Percentiles rank a stretch among this genome's conserved stretches.
phyloP scores from a whole-genome alignment of 2,329 filamentous ascomycete genomes.

The Metarhizium humberi region DNA sequence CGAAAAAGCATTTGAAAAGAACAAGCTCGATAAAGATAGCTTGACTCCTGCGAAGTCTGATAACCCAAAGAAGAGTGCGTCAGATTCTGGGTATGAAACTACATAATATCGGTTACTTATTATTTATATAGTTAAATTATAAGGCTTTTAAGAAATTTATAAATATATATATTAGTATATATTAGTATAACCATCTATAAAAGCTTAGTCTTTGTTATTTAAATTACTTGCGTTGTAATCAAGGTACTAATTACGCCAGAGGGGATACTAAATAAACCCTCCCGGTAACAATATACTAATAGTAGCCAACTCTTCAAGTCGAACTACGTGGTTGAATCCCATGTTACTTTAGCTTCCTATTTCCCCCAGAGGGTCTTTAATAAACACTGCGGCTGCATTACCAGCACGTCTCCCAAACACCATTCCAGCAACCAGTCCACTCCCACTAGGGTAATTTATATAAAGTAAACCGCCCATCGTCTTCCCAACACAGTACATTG shows the following conservation, averaged over 20 bases:
- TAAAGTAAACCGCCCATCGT: slow-evolving; percentile 59
- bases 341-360: too few species aligned
- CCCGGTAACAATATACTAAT: too few species aligned
- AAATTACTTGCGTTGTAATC: too few species aligned
- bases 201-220: too few species aligned
- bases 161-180: neutral
- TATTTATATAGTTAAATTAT: too few species aligned
- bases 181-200: too few species aligned
- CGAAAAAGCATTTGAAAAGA: neutral
- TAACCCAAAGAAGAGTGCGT: slow-evolving; percentile 17
- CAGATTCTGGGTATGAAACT: slow-evolving; percentile 25
- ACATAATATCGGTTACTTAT: too few species aligned
- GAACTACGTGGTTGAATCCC: too few species aligned
- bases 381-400: slow-evolving; percentile 17
- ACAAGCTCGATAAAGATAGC: neutral
- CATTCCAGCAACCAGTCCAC: slow-evolving; percentile 49
- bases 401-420: slow-evolving; percentile 39
- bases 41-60: neutral
- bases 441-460: slow-evolving; percentile 54
- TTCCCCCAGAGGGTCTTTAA: neutral
- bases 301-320: too few species aligned
- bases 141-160: neutral
- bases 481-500: slow-evolving; percentile 53
- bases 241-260: too few species aligned
- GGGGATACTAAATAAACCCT: too few species aligned